phyloP scores from a whole-genome alignment of 139 green algal genomes.

The Tetradesmus obliquus region DNA sequence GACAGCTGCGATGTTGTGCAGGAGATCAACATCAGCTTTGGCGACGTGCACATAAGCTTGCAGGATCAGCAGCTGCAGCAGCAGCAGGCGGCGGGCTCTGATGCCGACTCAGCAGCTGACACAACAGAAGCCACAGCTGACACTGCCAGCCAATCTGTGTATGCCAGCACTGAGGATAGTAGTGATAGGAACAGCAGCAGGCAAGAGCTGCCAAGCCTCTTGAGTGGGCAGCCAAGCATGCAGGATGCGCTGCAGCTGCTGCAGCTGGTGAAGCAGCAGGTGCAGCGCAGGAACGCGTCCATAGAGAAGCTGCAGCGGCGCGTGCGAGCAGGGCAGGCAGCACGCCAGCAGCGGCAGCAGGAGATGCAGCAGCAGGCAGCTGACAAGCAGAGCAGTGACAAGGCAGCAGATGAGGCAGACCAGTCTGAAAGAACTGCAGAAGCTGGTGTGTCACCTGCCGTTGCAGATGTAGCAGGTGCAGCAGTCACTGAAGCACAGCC shows the following conservation, averaged over 20 bases:
- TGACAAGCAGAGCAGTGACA: not conserved
- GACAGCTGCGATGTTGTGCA: not conserved
- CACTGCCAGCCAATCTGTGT: not conserved
- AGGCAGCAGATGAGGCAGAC: not conserved
- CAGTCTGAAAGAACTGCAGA: not conserved
- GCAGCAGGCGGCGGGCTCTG: not conserved
- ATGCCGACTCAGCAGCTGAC: not conserved
- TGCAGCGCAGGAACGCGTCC: slow-evolving; percentile 6
- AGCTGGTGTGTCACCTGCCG: not conserved
- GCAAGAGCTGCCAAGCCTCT: not conserved
- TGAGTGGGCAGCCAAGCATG: not conserved
- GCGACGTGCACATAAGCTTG: not conserved
- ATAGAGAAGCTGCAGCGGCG: slow-evolving; percentile 23
- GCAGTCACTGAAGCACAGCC: not conserved
- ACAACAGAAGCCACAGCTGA: not conserved
- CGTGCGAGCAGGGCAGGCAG: not conserved
- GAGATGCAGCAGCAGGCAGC: not conserved
- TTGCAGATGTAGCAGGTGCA: not conserved
- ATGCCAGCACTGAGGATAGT: not conserved
- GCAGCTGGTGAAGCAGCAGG: not conserved
- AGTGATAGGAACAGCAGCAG: not conserved
- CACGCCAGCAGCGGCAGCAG: slow-evolving; percentile 21
- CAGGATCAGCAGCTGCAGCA: slow-evolving; percentile 29
- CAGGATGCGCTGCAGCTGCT: slow-evolving; percentile 11
- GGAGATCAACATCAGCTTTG: slow-evolving; percentile 3